Conservation (phyloP, 345 rosid genomes). For the Passiflora organensis region DNA sequence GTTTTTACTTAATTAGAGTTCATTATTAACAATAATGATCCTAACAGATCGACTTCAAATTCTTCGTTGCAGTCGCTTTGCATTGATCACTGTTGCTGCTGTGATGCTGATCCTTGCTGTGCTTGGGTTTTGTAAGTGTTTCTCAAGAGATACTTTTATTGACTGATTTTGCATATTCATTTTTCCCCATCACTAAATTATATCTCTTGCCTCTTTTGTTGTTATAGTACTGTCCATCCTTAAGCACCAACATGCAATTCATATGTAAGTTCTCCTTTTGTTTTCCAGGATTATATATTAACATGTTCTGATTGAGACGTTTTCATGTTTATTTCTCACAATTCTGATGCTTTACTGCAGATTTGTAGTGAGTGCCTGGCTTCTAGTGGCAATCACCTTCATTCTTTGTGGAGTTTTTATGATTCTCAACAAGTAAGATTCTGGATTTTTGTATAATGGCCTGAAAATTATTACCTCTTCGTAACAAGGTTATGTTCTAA, state of each 20-base stretch:
- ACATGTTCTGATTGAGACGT: too few relatives aligned
- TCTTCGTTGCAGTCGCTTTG: slow-evolving; percentile 54
- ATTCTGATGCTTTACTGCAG: slow-evolving; percentile 32
- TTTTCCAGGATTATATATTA: neutral
- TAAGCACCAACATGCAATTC: slow-evolving; percentile 67
- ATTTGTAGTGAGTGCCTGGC: slow-evolving; percentile 84
- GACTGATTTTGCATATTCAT: neutral
- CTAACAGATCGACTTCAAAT: slow-evolving; percentile 7
- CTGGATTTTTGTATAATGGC: too few relatives aligned
- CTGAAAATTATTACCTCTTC: too few relatives aligned
- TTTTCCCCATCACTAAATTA: slow-evolving; percentile 16
- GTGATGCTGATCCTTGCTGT: slow-evolving; percentile 83
- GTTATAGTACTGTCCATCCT: slow-evolving; percentile 63
- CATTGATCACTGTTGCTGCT: slow-evolving; percentile 72
- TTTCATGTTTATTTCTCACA: slow-evolving; percentile 14
- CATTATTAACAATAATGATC: neutral
- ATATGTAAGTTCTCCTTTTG: slow-evolving; percentile 48
- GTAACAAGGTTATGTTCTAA: too few relatives aligned
- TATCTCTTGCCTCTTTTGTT: slow-evolving; percentile 13
- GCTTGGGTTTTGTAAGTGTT: slow-evolving; percentile 73
- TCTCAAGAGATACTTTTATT: slow-evolving; percentile 2
- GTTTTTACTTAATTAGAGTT: slow-evolving; percentile 6
- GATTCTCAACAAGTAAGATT: slow-evolving; percentile 74
- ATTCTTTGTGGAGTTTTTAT: slow-evolving; percentile 79
- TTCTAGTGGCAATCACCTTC: slow-evolving; percentile 82